These are phyloP conservation scores for Neofusicoccum sp. DNA, from an alignment of 2,329 filamentous ascomycete genomes.

Conservation along the genomic window DNA sequence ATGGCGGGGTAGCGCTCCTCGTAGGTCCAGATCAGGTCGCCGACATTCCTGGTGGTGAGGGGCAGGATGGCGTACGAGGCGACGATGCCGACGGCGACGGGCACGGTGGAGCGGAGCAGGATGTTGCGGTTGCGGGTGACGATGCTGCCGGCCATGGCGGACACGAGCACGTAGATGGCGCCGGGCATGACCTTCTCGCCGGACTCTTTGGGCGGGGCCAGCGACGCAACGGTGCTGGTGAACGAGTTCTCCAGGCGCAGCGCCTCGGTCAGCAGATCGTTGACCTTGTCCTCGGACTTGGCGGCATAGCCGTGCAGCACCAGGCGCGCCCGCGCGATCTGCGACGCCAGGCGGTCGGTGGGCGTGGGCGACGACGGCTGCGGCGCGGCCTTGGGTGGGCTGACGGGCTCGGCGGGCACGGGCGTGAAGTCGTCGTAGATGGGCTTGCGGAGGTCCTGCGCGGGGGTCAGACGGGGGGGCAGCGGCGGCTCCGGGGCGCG, in stretches of 20 bases:
- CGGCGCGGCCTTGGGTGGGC: conserved; percentile 35
- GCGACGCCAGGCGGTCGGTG: conserved; percentile 82
- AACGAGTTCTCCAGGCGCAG: conserved; percentile 88
- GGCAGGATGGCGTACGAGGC: conserved; percentile 86
- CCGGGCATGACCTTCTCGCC: conserved; percentile 91
- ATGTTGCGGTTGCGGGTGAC: conserved; percentile 85
- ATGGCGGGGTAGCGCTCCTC: conserved; percentile 86
- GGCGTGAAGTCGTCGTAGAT: conserved; percentile 72
- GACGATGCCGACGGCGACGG: conserved; percentile 76
- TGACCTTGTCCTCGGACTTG: conserved; percentile 78
- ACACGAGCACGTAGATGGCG: conserved; percentile 87
- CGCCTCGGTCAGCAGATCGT: conserved; percentile 76
- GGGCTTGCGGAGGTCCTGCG: conserved; percentile 53
- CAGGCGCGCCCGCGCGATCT: conserved; percentile 79
- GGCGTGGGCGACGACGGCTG: conserved; percentile 64
- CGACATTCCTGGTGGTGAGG: conserved; percentile 86
- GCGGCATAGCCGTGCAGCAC: conserved; percentile 77
- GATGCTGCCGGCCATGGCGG: conserved; percentile 93
- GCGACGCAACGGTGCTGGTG: conserved; percentile 82
- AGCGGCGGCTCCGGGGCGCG: not conserved
- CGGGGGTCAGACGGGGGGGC: not conserved
- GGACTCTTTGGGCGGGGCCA: conserved; percentile 82
- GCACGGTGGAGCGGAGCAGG: conserved; percentile 74
- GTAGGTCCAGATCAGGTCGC: conserved; percentile 85
- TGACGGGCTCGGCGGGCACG: conserved; percentile 33